phyloP scores from a whole-genome alignment of 2,329 filamentous ascomycete genomes.

The Albophoma yamanashiensis region DNA sequence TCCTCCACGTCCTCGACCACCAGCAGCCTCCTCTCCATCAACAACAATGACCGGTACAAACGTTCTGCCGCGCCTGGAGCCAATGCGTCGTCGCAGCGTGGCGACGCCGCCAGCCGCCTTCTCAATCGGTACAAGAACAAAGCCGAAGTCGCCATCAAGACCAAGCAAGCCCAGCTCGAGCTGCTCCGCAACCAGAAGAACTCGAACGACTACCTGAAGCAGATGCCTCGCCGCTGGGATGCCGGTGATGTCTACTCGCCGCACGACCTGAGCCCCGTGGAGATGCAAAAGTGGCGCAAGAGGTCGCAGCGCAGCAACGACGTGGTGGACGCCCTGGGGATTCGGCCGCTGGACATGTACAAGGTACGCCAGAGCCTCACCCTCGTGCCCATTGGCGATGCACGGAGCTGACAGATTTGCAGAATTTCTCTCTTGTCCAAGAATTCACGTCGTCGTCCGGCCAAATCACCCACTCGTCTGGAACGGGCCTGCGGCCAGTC shows the following conservation, averaged over 20 bases:
- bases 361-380: constrained; percentile 44
- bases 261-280: constrained; percentile 67
- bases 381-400: not conserved
- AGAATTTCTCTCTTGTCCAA: constrained; percentile 90
- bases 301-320: constrained; percentile 50
- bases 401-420: constrained; percentile 1
- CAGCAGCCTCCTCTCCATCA: constrained; percentile 13
- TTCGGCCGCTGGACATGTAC: constrained; percentile 78
- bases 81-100: constrained; percentile 5
- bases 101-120: constrained; percentile 17
- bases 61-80: not conserved
- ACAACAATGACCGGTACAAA: constrained; percentile 9
- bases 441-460: constrained; percentile 82
- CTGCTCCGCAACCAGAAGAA: constrained; percentile 26
- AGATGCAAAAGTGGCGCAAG: constrained; percentile 73
- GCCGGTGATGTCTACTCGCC: constrained; percentile 82
- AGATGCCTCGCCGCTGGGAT: constrained; percentile 62
- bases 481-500: constrained; percentile 72
- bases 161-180: constrained; percentile 24
- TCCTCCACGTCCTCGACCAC: constrained; percentile 8
- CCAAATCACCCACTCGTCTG: constrained; percentile 64
- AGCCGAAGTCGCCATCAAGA: constrained; percentile 9
- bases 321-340: constrained; percentile 66
- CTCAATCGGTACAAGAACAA: constrained; percentile 15
- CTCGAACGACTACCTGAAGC: constrained; percentile 44